Base-by-base conservation (phyloP, 2,329 filamentous ascomycete genomes). In the Fusarium sp. region DNA sequence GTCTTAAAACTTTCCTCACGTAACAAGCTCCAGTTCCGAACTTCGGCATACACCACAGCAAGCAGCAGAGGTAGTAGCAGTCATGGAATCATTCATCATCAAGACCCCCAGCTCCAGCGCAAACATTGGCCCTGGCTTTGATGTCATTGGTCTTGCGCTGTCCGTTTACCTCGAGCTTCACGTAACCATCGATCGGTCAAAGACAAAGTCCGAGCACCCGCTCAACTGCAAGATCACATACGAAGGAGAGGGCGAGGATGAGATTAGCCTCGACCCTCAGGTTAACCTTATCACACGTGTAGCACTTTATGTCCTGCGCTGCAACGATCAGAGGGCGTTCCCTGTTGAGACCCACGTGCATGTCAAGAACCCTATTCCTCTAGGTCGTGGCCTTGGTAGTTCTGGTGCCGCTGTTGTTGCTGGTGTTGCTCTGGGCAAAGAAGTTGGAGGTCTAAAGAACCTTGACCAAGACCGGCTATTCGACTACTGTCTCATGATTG, bases 401-500 rank as follows among this genome's bases (percentile, higher is more conserved):
- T 98, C 95, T 1, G 96, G 95, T 33, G 95, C 96, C 7, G 96
- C 96, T 12, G 95, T 98, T 20, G 96, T 98, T 10, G 96, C 94
- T 1, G 96, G 96, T 72, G 95, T 98, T n/a, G 89, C 94, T 81
- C 86, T 99, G 48, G 96, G 92, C 42, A 97, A 96, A 83, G 92
- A 97, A 80, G 92, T 96, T 49, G 95, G 95, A 40, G 88, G 91
- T 35, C 86, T 99, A 67, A 86, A 91, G 46, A 85, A 88, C 42
- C 84, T 99, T 70, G 90, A 89, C 64, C 91, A 93, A 77, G 92
- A 93, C 71, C 88, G 96, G 41, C 88, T 99, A 79, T 91, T 99
- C 76, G 96, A 99, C 83, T 99, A 94, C 81, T 97, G 94, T 79
- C 86, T 99, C 73, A 99, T 99, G 96, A 97, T 98, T 81, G 93